phyloP scores from a whole-genome alignment of 1,284 basidiomycete genomes.

The Sporisorium reilianum region DNA sequence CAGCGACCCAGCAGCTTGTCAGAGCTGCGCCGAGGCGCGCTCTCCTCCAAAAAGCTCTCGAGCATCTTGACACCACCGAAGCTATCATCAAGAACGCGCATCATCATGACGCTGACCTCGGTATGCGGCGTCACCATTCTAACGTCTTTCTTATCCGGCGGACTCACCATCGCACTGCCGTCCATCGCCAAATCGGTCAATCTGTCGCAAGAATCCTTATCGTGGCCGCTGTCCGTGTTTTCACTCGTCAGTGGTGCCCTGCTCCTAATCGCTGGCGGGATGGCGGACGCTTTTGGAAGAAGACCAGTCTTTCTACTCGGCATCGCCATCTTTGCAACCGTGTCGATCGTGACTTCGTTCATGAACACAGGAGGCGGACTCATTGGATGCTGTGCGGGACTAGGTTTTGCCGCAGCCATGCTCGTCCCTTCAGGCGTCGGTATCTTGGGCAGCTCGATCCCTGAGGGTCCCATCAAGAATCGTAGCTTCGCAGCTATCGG shows the following conservation, averaged over 20 bases:
- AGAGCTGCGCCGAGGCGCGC: slow-evolving; percentile 28
- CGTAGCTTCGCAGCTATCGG: slow-evolving; percentile 65
- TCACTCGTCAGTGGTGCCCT: slow-evolving; percentile 75
- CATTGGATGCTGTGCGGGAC: slow-evolving; percentile 63
- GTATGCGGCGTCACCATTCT: slow-evolving; percentile 55
- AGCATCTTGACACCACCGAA: slow-evolving; percentile 29
- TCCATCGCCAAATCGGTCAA: slow-evolving; percentile 72
- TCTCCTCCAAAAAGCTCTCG: slow-evolving; percentile 32
- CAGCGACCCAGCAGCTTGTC: slow-evolving; percentile 21
- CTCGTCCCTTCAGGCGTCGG: slow-evolving; percentile 58
- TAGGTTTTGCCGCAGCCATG: slow-evolving; percentile 54
- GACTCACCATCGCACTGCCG: slow-evolving; percentile 75
- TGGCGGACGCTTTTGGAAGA: slow-evolving; percentile 71
- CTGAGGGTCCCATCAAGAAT: slow-evolving; percentile 67
- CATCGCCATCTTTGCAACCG: slow-evolving; percentile 63
- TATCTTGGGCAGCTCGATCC: slow-evolving; percentile 64
- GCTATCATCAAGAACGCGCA: slow-evolving; percentile 24
- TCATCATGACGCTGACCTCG: slow-evolving; percentile 46
- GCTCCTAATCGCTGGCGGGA: slow-evolving; percentile 70
- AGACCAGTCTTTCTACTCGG: slow-evolving; percentile 72
- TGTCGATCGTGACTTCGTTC: slow-evolving; percentile 66
- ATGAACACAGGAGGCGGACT: slow-evolving; percentile 62
- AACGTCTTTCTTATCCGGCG: slow-evolving; percentile 70
- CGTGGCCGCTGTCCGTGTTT: slow-evolving; percentile 78
- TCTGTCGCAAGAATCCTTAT: slow-evolving; percentile 69